Percentiles rank a stretch among this genome's conserved stretches.
Evolutionary conservation across 306 rosid species (phyloP).

Genomic region (Oemleria cerasiformis): DNA sequence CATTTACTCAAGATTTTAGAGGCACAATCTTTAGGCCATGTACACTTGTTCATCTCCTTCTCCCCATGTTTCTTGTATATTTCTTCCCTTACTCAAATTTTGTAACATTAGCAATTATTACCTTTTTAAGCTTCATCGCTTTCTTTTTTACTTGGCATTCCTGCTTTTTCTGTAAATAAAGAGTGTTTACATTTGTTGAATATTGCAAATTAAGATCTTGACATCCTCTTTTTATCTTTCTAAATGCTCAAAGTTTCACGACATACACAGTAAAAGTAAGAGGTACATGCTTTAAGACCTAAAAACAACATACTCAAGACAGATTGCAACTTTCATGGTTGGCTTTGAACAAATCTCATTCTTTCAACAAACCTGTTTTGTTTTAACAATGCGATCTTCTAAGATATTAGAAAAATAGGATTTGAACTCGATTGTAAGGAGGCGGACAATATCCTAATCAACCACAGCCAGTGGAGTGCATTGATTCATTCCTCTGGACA

Average conservation of each 20-base stretch:
- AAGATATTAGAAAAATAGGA: too few relatives aligned
- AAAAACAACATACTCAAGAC: neutral
- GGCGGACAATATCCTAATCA: too few relatives aligned
- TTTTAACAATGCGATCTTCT: too few relatives aligned
- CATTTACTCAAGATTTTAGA: conserved; percentile 10
- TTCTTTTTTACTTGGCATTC: neutral
- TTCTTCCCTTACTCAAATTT: conserved; percentile 23
- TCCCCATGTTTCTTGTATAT: conserved; percentile 28
- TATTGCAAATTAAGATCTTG: neutral
- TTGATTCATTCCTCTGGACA: neutral
- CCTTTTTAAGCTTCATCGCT: neutral
- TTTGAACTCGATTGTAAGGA: too few relatives aligned
- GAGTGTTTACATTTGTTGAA: neutral
- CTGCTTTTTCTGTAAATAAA: conserved; percentile 19
- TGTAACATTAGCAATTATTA: conserved; percentile 24
- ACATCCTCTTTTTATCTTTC: neutral
- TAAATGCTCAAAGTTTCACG: neutral
- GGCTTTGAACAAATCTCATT: neutral
- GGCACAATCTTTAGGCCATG: neutral
- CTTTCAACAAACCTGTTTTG: neutral
- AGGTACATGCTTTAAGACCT: neutral
- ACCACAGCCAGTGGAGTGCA: neutral
- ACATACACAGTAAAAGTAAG: neutral
- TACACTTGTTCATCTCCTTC: conserved; percentile 13
- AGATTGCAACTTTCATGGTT: neutral